A percentile compares a stretch with the other conserved stretches of the same genome.
phyloP scores from a whole-genome alignment of 306 rosid genomes.

The Vigna mungo region DNA sequence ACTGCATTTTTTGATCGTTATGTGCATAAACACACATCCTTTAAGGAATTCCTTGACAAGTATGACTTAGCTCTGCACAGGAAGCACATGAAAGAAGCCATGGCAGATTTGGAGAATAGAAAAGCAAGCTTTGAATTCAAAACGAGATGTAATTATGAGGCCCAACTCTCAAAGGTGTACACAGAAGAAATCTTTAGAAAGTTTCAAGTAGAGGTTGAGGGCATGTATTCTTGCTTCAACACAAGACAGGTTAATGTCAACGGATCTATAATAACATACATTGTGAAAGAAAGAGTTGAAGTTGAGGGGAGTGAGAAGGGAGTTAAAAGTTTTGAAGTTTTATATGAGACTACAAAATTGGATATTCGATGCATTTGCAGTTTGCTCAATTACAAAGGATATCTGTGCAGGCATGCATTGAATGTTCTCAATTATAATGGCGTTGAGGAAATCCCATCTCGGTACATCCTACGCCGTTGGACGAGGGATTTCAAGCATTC shows the following conservation, averaged over 20 bases:
- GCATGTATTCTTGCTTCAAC: slow-evolving; percentile 78
- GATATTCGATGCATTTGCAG: slow-evolving; percentile 85
- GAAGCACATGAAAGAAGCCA: slow-evolving; percentile 68
- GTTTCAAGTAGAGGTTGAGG: slow-evolving; percentile 78
- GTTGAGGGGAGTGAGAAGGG: slow-evolving; percentile 63
- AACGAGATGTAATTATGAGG: slow-evolving; percentile 66
- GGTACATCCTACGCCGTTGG: slow-evolving; percentile 76
- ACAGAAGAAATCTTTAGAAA: slow-evolving; percentile 64
- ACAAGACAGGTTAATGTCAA: slow-evolving; percentile 69
- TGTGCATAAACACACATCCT: slow-evolving; percentile 78
- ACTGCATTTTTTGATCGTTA: slow-evolving; percentile 72
- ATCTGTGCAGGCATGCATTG: slow-evolving; percentile 78
- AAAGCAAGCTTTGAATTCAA: slow-evolving; percentile 53
- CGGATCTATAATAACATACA: slow-evolving; percentile 70
- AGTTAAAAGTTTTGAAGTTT: slow-evolving; percentile 62
- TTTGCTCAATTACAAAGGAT: slow-evolving; percentile 80
- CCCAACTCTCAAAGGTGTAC: slow-evolving; percentile 68
- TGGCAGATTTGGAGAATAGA: slow-evolving; percentile 64
- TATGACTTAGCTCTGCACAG: slow-evolving; percentile 77
- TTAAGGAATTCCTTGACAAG: slow-evolving; percentile 80
- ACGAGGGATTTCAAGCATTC: slow-evolving; percentile 66
- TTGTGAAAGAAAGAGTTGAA: slow-evolving; percentile 77
- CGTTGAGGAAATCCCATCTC: slow-evolving; percentile 73
- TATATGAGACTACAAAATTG: slow-evolving; percentile 65
- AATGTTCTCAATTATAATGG: slow-evolving; percentile 75